A percentile compares a stretch with the other conserved stretches of the same genome.
Conservation (phyloP, 305 asterid species). For the Striga hermonthica region DNA sequence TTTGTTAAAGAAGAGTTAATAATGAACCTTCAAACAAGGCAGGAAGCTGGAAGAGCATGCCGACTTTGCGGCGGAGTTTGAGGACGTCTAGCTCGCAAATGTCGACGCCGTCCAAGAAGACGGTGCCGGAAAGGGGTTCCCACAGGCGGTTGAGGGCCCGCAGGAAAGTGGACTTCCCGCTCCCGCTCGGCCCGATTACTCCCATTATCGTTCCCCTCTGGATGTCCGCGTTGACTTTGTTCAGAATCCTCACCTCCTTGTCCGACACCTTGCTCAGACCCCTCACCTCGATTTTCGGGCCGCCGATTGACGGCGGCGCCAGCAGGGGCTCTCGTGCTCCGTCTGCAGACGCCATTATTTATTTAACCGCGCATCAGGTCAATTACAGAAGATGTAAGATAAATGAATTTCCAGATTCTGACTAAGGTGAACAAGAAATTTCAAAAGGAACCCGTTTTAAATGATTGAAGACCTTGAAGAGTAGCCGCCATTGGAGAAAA, state of each 20-base stretch:
- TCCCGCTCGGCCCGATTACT: slow-evolving; percentile 74
- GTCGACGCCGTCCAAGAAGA: slow-evolving; percentile 61
- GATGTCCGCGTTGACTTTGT: slow-evolving; percentile 49
- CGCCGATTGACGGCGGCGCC: slow-evolving; percentile 25
- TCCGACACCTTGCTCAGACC: slow-evolving; percentile 43
- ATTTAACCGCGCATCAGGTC: too few species aligned
- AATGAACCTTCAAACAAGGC: slow-evolving; percentile 54
- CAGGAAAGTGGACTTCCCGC: slow-evolving; percentile 68
- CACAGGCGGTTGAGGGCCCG: slow-evolving; percentile 66
- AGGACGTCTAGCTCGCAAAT: slow-evolving; percentile 60
- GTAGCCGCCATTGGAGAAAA: slow-evolving; percentile 10
- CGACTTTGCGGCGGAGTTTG: slow-evolving; percentile 56
- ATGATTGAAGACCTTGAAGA: slow-evolving; percentile 9
- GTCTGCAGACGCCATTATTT: slow-evolving; percentile 19
- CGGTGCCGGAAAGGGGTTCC: slow-evolving; percentile 58
- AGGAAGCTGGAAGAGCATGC: slow-evolving; percentile 78
- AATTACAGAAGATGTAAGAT: background rate
- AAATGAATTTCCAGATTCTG: background rate
- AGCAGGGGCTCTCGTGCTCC: slow-evolving; percentile 38
- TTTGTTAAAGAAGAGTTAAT: too few species aligned
- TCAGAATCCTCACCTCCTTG: slow-evolving; percentile 44
- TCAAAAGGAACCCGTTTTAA: background rate
- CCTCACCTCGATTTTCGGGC: slow-evolving; percentile 45
- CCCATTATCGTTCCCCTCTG: slow-evolving; percentile 60
- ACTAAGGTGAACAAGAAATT: background rate